Evolutionary conservation across 2,329 filamentous ascomycete species (phyloP).

Genomic region (Herpotrichia juniperi): DNA sequence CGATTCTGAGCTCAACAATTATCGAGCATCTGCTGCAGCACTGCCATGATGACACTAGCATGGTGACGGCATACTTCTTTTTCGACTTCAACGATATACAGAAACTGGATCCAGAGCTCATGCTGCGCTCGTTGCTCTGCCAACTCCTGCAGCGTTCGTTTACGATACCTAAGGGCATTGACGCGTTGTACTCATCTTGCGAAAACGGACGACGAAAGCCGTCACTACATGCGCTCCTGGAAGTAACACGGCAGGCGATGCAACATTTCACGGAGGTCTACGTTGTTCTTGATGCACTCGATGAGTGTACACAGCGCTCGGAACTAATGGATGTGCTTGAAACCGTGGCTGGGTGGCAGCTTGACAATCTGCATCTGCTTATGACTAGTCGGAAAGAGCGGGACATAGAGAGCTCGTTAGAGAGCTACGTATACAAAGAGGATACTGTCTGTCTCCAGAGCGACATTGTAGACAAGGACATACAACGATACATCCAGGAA

Average conservation of each 20-base stretch:
- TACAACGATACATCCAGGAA: constrained; percentile 15
- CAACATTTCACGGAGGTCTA: constrained; percentile 11
- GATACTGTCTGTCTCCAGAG: constrained; percentile 12
- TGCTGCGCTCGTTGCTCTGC: constrained; percentile 41
- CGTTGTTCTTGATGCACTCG: constrained; percentile 18
- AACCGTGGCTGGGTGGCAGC: constrained; percentile 6
- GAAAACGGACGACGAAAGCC: constrained; percentile 19
- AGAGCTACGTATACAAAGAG: constrained; percentile 1
- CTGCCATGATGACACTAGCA: constrained; percentile 14
- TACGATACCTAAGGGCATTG: constrained; percentile 15
- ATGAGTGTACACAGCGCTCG: constrained; percentile 16
- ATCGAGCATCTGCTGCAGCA: constrained; percentile 26
- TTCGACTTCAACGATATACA: constrained; percentile 38
- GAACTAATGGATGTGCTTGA: constrained; percentile 8
- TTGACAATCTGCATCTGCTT: constrained; percentile 17
- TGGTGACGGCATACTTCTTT: constrained; percentile 19
- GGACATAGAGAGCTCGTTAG: constrained; percentile 13
- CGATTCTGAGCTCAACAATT: constrained; percentile 40
- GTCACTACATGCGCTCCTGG: constrained; percentile 13
- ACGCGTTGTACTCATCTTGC: constrained; percentile 22
- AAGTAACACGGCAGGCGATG: constrained; percentile 27
- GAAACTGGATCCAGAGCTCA: constrained; percentile 37
- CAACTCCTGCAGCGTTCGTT: constrained; percentile 33
- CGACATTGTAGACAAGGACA: constrained; percentile 16
- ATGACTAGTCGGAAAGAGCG: constrained; percentile 19